Conservation (phyloP, 2,329 filamentous ascomycete genomes). For the Colletotrichum nymphaeae region DNA sequence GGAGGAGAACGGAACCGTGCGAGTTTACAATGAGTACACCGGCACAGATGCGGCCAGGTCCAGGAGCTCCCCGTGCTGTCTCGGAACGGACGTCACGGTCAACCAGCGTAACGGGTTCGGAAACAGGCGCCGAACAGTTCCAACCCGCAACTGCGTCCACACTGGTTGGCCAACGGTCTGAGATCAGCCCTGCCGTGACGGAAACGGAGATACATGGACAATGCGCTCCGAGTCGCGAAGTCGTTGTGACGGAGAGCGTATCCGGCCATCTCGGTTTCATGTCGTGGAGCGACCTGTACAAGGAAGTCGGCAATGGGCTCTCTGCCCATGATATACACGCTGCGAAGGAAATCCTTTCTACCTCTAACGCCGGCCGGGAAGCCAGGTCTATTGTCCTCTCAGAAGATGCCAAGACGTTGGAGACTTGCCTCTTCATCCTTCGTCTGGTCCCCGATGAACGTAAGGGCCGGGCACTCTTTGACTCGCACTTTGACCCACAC, state of each 20-base stretch:
- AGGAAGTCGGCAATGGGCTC: conserved; percentile 53
- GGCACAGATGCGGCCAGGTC: not conserved
- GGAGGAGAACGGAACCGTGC: conserved; percentile 46
- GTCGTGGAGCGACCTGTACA: conserved; percentile 54
- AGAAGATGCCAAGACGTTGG: conserved; percentile 37
- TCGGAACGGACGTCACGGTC: not conserved
- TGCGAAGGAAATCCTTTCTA: conserved; percentile 15
- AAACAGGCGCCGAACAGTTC: not conserved
- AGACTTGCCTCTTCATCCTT: conserved; percentile 53
- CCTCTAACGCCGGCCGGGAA: conserved; percentile 44
- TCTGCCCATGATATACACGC: conserved; percentile 28
- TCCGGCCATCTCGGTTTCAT: conserved; percentile 57
- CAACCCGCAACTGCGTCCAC: not conserved
- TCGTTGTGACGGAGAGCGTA: not conserved
- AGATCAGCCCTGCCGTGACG: not conserved
- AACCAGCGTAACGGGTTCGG: not conserved
- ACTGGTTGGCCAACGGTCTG: not conserved
- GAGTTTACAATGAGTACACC: conserved; percentile 44
- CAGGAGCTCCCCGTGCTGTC: not conserved
- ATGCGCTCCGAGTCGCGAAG: not conserved
- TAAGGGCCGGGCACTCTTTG: conserved; percentile 27
- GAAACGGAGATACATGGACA: not conserved
- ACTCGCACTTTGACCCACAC: conserved; percentile 32
- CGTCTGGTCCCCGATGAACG: conserved; percentile 45
- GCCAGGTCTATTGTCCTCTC: conserved; percentile 13